Base-by-base conservation (phyloP, 164 flowering plant genomes). In the Vitis cinerea region DNA sequence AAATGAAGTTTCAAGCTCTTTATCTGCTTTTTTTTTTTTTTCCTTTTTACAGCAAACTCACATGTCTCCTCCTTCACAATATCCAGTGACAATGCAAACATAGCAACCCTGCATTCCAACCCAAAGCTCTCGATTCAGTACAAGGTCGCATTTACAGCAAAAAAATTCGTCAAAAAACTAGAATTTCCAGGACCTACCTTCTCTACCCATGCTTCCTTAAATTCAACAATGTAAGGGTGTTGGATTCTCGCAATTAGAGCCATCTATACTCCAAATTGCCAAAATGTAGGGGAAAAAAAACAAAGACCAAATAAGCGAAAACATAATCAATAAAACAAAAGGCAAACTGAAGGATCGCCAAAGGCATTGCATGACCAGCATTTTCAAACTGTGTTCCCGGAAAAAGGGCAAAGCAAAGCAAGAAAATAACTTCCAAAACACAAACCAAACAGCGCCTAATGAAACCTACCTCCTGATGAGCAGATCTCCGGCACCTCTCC, bases 1-100 rank as follows among this genome's bases (percentile, higher is more conserved):
- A 37, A 37, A 37, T 37, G 44, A 37, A 37, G 44, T 37, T 37
- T 37, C 4, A 37, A 37, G 7, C 0, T 37, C 44, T 6, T 37
- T 37, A 37, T 37, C 6, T 3, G 44, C 7, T 37, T 37, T 37
- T 37, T 37, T 37, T 19, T 19, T 31, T 31, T 23, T 23, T 37
- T 37, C 1, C 7, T 55, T 47, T 47, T 37, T 19, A 55, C 19
- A 51, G 15, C 4, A 49, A 61, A 94, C 97, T 89, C 84, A 95
- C 98, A 93, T 91, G 81, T 95, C 99, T 79, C 99, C 98, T 16
- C 99, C 99, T 85, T 95, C 97, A 64, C 99, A 95, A 76, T 93
- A 95, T 59, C 99, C 99, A 8, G 99, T 95, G 65, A 93, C 96
- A 81, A 95, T 95, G 80, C 99, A 95, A 69, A 95, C 99, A 83